A percentile compares a stretch with the other conserved stretches of the same genome.
Conservation (phyloP, 768 basidiomycete genomes). For the Serendipita vermifera region DNA sequence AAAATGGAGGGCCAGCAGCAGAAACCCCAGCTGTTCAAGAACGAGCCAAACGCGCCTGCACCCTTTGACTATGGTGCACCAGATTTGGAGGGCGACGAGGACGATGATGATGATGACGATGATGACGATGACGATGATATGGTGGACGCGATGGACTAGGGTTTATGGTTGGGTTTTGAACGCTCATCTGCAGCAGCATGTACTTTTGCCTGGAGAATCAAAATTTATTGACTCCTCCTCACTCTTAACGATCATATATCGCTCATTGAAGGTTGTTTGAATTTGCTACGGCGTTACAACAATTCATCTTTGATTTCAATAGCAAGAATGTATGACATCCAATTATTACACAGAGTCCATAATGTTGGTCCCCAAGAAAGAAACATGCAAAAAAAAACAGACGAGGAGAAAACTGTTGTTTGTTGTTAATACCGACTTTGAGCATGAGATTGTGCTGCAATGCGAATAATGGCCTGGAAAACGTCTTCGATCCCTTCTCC, state of each 20-base stretch:
- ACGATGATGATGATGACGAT: slow-evolving; percentile 29
- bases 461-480: not conserved
- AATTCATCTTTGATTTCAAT: no score
- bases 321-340: no score
- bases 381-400: no score
- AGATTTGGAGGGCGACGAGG: slow-evolving; percentile 24
- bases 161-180: no score
- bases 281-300: no score
- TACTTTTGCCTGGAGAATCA: no score
- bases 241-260: no score
- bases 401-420: no score
- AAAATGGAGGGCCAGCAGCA: not conserved
- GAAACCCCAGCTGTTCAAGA: slow-evolving; percentile 2
- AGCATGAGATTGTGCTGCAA: not conserved
- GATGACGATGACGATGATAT: slow-evolving; percentile 40
- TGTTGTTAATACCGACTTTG: not conserved
- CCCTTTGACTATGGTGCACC: not conserved
- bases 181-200: no score
- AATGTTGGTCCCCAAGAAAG: not conserved
- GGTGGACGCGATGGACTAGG: slow-evolving; percentile 56
- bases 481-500: slow-evolving; percentile 5
- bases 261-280: no score
- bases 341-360: no score
- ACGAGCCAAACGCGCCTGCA: not conserved
- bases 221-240: no score